Evolutionary conservation across 257 asterid species (phyloP).

Genomic region (Cruciata laevipes): DNA sequence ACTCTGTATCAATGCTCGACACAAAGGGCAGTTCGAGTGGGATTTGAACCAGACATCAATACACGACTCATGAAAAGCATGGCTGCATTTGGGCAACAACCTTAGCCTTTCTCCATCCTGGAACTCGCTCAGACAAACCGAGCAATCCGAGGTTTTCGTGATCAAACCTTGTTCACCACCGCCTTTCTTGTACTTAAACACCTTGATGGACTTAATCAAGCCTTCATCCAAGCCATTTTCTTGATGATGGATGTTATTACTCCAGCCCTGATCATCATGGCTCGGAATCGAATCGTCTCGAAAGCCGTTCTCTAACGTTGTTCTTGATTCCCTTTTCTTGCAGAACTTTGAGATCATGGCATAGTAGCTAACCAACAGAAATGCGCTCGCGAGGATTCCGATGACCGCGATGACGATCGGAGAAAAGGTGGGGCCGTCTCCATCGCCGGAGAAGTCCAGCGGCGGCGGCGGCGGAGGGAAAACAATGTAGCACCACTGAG

Average conservation of each 20-base stretch:
- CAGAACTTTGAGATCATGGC: conserved; percentile 42
- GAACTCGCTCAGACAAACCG: conserved; percentile 51
- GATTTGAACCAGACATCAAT: conserved; percentile 56
- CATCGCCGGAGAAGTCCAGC: conserved; percentile 19
- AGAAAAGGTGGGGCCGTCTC: conserved; percentile 28
- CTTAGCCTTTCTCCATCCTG: conserved; percentile 40
- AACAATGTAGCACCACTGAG: conserved; percentile 43
- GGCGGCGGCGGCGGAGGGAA: conserved; percentile 46
- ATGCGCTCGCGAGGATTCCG: conserved; percentile 37
- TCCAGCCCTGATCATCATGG: conserved; percentile 27
- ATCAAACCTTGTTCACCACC: conserved; percentile 12
- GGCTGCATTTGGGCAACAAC: conserved; percentile 47
- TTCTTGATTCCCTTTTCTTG: conserved; percentile 18
- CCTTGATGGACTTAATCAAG: conserved; percentile 31
- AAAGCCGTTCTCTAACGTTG: conserved; percentile 10
- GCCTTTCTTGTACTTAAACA: conserved; percentile 31
- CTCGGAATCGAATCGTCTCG: conserved; percentile 12
- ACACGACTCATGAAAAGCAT: conserved; percentile 51
- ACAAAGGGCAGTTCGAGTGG: conserved; percentile 54
- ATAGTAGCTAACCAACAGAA: conserved; percentile 44
- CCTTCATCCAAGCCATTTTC: conserved; percentile 38
- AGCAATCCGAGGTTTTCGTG: conserved; percentile 36
- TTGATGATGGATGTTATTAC: conserved; percentile 6
- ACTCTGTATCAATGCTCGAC: conserved; percentile 26
- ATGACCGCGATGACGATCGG: conserved; percentile 40